A percentile compares a stretch with the other conserved stretches of the same genome.
These are phyloP conservation scores for Knoxia roxburghii DNA, from an alignment of 257 asterid genomes.

Conservation along the genomic window DNA sequence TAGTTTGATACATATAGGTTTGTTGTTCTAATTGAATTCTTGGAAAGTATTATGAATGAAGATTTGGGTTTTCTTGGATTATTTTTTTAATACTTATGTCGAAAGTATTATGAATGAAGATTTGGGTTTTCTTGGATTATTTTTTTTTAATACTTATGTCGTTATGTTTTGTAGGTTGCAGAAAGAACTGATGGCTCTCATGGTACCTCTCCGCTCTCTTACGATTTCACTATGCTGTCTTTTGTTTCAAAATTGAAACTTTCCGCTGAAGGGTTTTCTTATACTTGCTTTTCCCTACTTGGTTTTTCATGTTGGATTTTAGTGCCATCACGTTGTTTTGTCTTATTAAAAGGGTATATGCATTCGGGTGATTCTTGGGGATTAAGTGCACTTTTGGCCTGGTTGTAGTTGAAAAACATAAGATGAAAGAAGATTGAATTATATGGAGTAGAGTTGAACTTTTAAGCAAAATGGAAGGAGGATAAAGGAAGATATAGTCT, in stretches of 20 bases:
- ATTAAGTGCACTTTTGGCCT: background rate
- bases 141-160: too few relatives aligned
- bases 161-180: constrained; percentile 51
- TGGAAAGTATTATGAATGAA: background rate
- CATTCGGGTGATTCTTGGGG: too few relatives aligned
- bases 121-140: too few relatives aligned
- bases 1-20: too few relatives aligned
- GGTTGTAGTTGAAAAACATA: background rate
- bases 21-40: background rate
- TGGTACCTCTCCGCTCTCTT: constrained; percentile 33
- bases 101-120: too few relatives aligned
- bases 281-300: too few relatives aligned
- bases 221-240: background rate
- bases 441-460: background rate
- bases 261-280: background rate
- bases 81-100: background rate
- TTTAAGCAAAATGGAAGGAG: background rate
- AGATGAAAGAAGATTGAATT: background rate
- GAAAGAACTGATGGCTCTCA: constrained; percentile 74
- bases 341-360: background rate
- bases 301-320: background rate
- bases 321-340: background rate
- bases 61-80: constrained; percentile 6
- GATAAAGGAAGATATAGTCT: background rate
- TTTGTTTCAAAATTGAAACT: background rate